Base-by-base conservation (phyloP, 2,329 filamentous ascomycete species). In the Colletotrichum tropicale region DNA sequence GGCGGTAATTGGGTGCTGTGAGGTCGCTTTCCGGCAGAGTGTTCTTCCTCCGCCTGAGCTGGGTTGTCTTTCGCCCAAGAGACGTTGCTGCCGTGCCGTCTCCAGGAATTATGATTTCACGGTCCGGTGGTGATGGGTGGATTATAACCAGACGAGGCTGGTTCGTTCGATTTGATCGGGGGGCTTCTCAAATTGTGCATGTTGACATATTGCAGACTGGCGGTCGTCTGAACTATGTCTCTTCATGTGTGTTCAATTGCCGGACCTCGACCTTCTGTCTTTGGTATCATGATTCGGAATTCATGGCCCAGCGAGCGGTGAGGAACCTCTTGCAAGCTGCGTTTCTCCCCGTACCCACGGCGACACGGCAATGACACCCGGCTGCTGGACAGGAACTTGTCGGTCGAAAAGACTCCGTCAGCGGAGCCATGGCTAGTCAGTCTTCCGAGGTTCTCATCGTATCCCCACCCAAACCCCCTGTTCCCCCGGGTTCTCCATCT, bases 1-100 rank as follows among this genome's bases (percentile, higher is more conserved):
- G 43, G 28, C 74, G 74, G 74, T 76, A 76, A 76, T 76, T 76
- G 70, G 71, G 43, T 65, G 61, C 16, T 34, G 55, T 24, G 52
- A 48, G 18, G 32, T 48, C 32, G 55, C 13, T 38, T 60, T 58
- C 70, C 74, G 74, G 74, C 60, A 75, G 71, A 75, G 61, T 66
- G 52, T 75, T 76, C 71, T 75, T 75, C 74, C 74, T 61, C 52
- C 58, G 24, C 18, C 26, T 36, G 24, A 24, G 1, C 1, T 52
- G 26, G 0, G 16, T 5, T 34, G 21, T 15, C 28, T 26, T 28
- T 6, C 38, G 64, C 30, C 13, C 6, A 28, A 34, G 36, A n/a
- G 32, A 1, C 21, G 7, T 38, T 6, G 15, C 43, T 43, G 43
- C n/a, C 0, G 43, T 52, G 43, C 6, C 7, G 15, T 21, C 21